Conservation (phyloP, 129 eudicot genomes). For the Flaveria bidentis region DNA sequence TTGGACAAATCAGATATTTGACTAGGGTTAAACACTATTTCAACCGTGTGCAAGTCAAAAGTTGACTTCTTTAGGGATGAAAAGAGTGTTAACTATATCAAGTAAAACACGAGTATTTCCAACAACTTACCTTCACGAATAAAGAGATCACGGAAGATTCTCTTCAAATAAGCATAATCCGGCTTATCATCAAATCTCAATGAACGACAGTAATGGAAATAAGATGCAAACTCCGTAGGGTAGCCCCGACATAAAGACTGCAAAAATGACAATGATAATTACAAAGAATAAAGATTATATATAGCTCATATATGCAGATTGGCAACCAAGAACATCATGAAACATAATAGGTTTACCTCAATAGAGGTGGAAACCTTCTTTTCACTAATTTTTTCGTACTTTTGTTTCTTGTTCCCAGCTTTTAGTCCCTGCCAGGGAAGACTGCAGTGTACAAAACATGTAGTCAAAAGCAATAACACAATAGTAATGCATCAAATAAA, state of each 20-base stretch:
- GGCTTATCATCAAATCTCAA: slow-evolving; percentile 96
- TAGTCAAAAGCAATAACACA: slow-evolving; percentile 14
- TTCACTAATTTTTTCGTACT: slow-evolving; percentile 91
- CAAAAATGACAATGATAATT: slow-evolving; percentile 1
- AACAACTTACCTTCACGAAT: slow-evolving; percentile 81
- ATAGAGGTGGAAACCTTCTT: slow-evolving; percentile 92
- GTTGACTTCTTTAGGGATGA: background rate
- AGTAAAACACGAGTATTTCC: slow-evolving; percentile 1
- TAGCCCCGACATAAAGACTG: slow-evolving; percentile 94
- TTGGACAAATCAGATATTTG: background rate
- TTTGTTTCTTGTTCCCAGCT: slow-evolving; percentile 96
- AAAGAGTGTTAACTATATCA: background rate
- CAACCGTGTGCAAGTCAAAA: slow-evolving; percentile 2
- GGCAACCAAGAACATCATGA: background rate
- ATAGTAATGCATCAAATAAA: slow-evolving; percentile 14
- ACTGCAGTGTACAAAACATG: slow-evolving; percentile 41
- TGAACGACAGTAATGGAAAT: slow-evolving; percentile 95
- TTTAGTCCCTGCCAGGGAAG: slow-evolving; percentile 99
- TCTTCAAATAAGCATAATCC: slow-evolving; percentile 91
- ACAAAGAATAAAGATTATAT: background rate
- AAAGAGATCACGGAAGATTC: slow-evolving; percentile 96
- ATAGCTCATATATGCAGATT: slow-evolving; percentile 14
- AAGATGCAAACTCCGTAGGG: slow-evolving; percentile 95
- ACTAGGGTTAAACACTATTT: background rate
- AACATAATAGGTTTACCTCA: slow-evolving; percentile 57